Evolutionary conservation across 257 asterid species (phyloP), one percentile per base, ranked within the genome.

Genomic region (Coffea eugenioides): DNA sequence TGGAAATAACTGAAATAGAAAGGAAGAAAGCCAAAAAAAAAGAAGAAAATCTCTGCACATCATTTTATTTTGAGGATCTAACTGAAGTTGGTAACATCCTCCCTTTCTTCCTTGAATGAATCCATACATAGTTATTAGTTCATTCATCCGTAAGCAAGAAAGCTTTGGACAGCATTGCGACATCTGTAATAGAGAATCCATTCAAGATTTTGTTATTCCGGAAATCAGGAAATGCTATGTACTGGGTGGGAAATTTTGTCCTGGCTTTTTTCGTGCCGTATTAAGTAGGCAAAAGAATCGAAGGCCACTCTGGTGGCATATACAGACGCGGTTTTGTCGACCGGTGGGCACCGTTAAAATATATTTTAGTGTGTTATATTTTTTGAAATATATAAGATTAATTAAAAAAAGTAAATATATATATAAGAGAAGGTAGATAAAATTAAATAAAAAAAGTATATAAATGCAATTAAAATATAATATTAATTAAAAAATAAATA

Each of bases 231-330:
- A 69, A 74, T 64, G 36, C 39, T 34, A 56, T 41, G 10, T 34
- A 46, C 64, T 66, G 9, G 80, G 52, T 11, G 10, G 31, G 25
- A 20, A 39, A 49, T 49, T 23, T 5, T 4, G 69, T 74, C 54
- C 68, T 13, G 23, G 77, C 52, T 23, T 77, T 52, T 23, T 51
- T n/a, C 39, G 54, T 77, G 27, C 67, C 72, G 72, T 68, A 6
- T 34, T 56, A 41, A 18, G 31, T 16, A 34, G 74, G 75, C 75
- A 78, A 78, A 12, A 57, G 31, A 59, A 59, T 39, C 56, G 71
- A 61, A 75, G 11, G 54, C 15, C 45, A 43, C 70, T 39, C 43
- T 4, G 43, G 4, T 39, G 43, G 43, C 43, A 31, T 31, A 31
- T 31, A 31, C 31, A 31, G 31, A 0, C 31, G 31, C 31, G 31